Base-by-base conservation (phyloP, 2,329 filamentous ascomycete genomes). In the Didymella pomorum region DNA sequence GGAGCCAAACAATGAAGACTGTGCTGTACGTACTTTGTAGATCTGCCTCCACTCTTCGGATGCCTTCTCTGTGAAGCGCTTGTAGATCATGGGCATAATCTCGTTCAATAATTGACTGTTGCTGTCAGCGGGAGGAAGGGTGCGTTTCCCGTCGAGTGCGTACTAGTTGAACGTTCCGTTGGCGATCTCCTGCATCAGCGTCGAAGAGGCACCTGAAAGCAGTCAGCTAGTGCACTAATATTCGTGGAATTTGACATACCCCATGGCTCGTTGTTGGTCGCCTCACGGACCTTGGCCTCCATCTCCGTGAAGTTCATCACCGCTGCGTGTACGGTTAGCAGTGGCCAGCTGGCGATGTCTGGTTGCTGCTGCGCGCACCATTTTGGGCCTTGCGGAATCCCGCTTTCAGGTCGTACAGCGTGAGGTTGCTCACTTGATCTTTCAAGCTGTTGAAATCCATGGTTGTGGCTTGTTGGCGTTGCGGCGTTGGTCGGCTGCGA, bases 61-160 rank as follows among this genome's bases (percentile, higher is more conserved):
- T 8, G 93, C 86, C 83, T 99, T 99, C 78, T 99, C 95, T 61
- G 95, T 99, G 79, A 99, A 99, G 65, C 95, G 91, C 74, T 96
- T 95, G 83, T 99, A 99, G 75, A 99, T 97, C 92, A 99, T 95
- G 66, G 95, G 95, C 95, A 99, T 99, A 76, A 99, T 98, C 79
- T 99, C 95, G 79, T 98, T 98, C 56, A 99, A 87, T 51, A 93
- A 87, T 87, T 97, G 93, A 77, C 94, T 97, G 74, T 56, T 41
- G 7, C 18, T 45, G 71, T 76, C 56, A 76, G 70, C 47, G 20
- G 37, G 7, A 31, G 33, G 16, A 9, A 2, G 16, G 3, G 31
- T 21, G 25, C 8, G 21, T 12, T 23, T 21, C 29, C 20, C 1
- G 42, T 18, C 20, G n/a, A 11, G 35, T 28, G 61, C 92, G 74